A percentile compares a stretch with the other conserved stretches of the same genome.
phyloP scores from a whole-genome alignment of 768 basidiomycete genomes.

The Auricularia sp. region DNA sequence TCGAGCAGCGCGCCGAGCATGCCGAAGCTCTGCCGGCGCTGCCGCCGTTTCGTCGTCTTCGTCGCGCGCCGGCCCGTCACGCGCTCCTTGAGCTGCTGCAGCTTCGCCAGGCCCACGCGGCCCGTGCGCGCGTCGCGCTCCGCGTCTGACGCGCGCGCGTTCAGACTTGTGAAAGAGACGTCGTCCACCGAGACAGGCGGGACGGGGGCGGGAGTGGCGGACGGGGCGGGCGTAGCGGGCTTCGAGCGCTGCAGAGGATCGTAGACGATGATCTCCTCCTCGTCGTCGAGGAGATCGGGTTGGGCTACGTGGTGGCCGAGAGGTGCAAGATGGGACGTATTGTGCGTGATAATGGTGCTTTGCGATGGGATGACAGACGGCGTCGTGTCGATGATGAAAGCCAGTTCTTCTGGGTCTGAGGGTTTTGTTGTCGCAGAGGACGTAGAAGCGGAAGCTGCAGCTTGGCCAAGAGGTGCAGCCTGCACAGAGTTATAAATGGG shows the following conservation, averaged over 20 bases:
- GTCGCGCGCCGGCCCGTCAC: background rate
- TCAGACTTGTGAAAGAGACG: background rate
- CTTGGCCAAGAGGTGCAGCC: too few species aligned
- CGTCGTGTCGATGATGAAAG: slow-evolving; percentile 35
- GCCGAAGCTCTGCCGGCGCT: background rate
- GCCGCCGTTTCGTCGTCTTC: background rate
- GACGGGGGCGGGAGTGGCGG: background rate
- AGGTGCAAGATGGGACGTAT: slow-evolving; percentile 1
- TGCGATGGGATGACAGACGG: slow-evolving; percentile 14
- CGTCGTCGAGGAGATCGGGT: background rate
- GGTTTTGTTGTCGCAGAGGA: too few species aligned
- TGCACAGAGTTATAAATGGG: too few species aligned
- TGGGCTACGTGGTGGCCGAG: slow-evolving; percentile 3
- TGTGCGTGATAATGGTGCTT: slow-evolving; percentile 7
- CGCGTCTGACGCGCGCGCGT: background rate
- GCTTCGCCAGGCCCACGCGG: background rate
- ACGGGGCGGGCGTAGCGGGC: slow-evolving; percentile 11
- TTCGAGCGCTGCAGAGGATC: slow-evolving; percentile 13
- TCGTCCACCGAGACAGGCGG: background rate
- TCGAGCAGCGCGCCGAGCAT: slow-evolving; percentile 13
- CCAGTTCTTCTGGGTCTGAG: too few species aligned
- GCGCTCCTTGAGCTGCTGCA: background rate
- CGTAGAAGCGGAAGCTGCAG: too few species aligned
- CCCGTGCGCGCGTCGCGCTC: background rate
- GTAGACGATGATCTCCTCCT: background rate